Conservation (phyloP, 352 stramenopile species). For the Globisporangium canariense region DNA sequence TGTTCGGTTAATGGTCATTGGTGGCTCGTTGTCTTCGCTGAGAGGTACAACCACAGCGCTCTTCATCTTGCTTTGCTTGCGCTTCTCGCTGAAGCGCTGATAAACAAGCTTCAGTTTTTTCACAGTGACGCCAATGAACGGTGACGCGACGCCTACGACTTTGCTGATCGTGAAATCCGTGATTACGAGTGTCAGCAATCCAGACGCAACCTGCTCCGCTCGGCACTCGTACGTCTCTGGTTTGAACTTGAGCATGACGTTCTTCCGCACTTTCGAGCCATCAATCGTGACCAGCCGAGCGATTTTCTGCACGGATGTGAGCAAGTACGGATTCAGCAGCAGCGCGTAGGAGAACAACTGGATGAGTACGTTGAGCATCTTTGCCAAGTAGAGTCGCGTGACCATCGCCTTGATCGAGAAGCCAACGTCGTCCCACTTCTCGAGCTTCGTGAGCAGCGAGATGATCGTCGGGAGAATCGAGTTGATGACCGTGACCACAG, state of each 20-base stretch:
- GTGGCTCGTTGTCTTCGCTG: not conserved
- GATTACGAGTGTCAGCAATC: constrained; percentile 61
- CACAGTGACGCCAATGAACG: constrained; percentile 22
- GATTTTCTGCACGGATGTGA: constrained; percentile 37
- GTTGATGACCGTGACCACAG: constrained; percentile 75
- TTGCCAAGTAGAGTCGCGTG: constrained; percentile 75
- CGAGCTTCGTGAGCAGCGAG: constrained; percentile 55
- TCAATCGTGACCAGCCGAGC: constrained; percentile 38
- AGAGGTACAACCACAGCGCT: constrained; percentile 25
- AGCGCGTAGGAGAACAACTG: constrained; percentile 74
- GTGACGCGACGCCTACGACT: constrained; percentile 33
- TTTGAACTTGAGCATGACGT: constrained; percentile 72
- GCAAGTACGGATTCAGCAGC: constrained; percentile 62
- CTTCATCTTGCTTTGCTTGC: constrained; percentile 17
- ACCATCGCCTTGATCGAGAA: constrained; percentile 85
- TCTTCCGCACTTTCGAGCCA: constrained; percentile 38
- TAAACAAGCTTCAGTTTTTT: constrained; percentile 20
- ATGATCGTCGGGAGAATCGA: constrained; percentile 61
- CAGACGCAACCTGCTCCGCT: constrained; percentile 59
- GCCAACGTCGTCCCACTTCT: constrained; percentile 75
- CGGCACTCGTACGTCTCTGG: constrained; percentile 42
- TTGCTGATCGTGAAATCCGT: constrained; percentile 80
- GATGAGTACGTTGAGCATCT: constrained; percentile 80
- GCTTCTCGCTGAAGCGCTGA: constrained; percentile 18
- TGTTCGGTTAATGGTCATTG: not conserved